Evolutionary conservation across 768 basidiomycete genomes (phyloP), one percentile per base, ranked within the genome.

Genomic region (Pleurotus pulmonarius): DNA sequence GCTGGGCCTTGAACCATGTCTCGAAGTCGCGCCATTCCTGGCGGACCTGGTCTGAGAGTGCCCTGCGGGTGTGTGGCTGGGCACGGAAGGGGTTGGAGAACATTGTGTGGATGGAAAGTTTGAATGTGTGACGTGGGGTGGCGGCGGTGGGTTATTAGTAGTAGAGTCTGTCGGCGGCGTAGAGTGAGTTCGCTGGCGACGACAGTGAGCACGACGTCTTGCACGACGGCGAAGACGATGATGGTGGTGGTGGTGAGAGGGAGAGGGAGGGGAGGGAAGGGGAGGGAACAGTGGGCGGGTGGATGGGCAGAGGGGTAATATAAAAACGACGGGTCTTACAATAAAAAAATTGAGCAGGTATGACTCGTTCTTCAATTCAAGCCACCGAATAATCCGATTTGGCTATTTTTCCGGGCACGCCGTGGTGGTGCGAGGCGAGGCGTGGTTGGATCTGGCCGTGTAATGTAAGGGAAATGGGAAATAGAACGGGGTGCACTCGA

Each of bases 1-100:
- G 65, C 47, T 68, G 67, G 34, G 64, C 59, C 6, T 56, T 60
- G 22, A 71, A 66, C 68, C 68, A 73, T 39, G 60, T 51, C 54
- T 73, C 70, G 57, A 77, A 77, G 16, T 64, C 64, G 46, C 46
- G 51, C 75, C 75, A 77, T 7, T 72, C 70, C 12, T 58, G 56
- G 38, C 74, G 64, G 38, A 73, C 72, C 5, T 63, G 65, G 38
- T 56, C 51, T 39, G 39, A 46, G 43, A 43, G 47, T 24, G 41
- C 49, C 38, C 49, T 66, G 8, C 29, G 29, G 29, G 29, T 34
- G 29, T 34, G 29, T 34, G 29, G 29, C 44, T 55, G 56, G 37
- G 46, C 46, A 46, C 48, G 57, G 51, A 26, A 64, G 70, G 53
- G 59, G 62, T 16, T 61, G 68, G 60, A 9, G 51, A 53, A 53